A percentile compares a stretch with the other conserved stretches of the same genome.
These are phyloP conservation scores for Astragalus membranaceus DNA, from an alignment of 306 rosid genomes.

Conservation along the genomic window DNA sequence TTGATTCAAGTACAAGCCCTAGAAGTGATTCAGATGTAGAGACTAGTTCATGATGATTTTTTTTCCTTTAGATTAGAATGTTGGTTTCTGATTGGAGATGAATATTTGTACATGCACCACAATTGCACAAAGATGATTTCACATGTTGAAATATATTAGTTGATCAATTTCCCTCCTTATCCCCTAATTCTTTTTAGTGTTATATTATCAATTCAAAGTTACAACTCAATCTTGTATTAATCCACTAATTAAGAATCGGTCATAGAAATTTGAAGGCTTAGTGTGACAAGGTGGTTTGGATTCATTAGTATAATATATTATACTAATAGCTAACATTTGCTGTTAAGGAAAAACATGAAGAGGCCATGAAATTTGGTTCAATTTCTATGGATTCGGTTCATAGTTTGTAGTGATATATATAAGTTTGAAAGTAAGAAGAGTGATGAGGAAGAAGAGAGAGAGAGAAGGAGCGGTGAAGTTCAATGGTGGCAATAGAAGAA, in stretches of 20 bases:
- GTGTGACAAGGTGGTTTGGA: too few species aligned
- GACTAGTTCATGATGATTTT: conserved; percentile 18
- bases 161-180: neutral
- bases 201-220: neutral
- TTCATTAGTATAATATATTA: too few species aligned
- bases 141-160: conserved; percentile 6
- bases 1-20: neutral
- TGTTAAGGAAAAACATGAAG: too few species aligned
- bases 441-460: too few species aligned
- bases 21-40: conserved; percentile 5
- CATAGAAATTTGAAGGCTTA: too few species aligned
- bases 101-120: conserved; percentile 30
- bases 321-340: too few species aligned
- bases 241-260: neutral
- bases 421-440: too few species aligned
- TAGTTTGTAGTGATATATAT: too few species aligned
- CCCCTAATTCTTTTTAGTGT: neutral
- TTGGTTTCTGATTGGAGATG: neutral
- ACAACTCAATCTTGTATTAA: neutral
- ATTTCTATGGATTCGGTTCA: too few species aligned
- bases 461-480: too few species aligned
- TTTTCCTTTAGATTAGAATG: neutral
- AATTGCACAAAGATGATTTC: conserved; percentile 10
- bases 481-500: too few species aligned
- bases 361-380: too few species aligned